Base-by-base conservation (phyloP, 2,329 filamentous ascomycete species). In the Nemania sp. region DNA sequence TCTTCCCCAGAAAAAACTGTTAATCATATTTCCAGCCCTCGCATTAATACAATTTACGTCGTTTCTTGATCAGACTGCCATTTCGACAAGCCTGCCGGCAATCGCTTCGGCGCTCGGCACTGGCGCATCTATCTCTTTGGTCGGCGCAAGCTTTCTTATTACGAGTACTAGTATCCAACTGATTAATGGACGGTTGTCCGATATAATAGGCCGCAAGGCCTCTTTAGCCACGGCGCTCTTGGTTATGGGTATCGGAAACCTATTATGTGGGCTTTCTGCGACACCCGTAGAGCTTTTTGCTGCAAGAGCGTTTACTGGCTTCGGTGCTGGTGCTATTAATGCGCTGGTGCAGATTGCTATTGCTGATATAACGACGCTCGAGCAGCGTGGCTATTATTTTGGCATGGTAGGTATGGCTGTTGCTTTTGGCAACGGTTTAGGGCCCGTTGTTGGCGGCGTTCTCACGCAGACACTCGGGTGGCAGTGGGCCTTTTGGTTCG, bases 11-110 rank as follows among this genome's bases (percentile, higher is more conserved):
- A 48, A 36, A 33, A 17, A 37, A 24, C 26, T 39, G 1, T 36
- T 52, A 12, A 8, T 31, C 20, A 30, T 52, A 15, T 52, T 52
- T 23, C 49, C 43, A 14, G 49, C 31, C 1, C 43, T 52, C 24
- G 49, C 43, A 6, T 26, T 52, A 19, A 48, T 41, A 41, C 49
- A 52, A 6, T 34, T 52, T 24, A 52, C 17, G 11, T 52, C 49
- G 5, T 52, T 52, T 19, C 43, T 48, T 6, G 43, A 52, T 19
- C 43, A 34, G 28, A 52, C 43, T 6, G 28, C 34, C 17, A 42
- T 48, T 19, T 52, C 43, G 11, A 52, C 49, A 9, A 48, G 42
- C 26, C 26, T 52, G 7, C 49, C 49, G 1, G 43, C 49, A 11
- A 52, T 52, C 11, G 49, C 49, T 1, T 46, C 33, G 5, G 49